Evolutionary conservation across 108 stramenopile species (phyloP), one percentile per base, ranked within the genome.

Genomic region (Ochromonas danica): DNA sequence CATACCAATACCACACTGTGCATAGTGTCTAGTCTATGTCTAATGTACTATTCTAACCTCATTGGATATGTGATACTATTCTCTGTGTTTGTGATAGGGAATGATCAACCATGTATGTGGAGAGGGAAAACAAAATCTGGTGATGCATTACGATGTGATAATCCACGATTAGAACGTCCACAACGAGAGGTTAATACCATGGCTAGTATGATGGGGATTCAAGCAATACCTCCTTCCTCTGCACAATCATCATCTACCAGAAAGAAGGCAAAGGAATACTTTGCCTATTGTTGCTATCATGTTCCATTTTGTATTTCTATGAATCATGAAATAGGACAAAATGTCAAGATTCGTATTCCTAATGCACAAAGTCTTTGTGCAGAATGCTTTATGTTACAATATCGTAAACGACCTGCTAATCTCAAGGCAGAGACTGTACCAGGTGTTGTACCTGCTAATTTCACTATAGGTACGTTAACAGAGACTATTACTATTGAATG

Each of bases 371-470:
- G 10, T 6, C 72, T 75, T 36, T 75, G 72, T 33, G 31, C 72
- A 27, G 72, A 75, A 41, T 75, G 72, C 40, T 75, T 57, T 25
- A 33, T 75, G 14, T 41, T 27, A 28, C 6, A 75, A 14, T 35
- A 17, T 33, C 6, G 38, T 6, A 39, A n/a, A 10, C 36, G 14
- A 35, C 72, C 72, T 27, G 6, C 40, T 3, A 38, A 3, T 6
- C 40, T 75, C 6, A 70, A 14, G 14, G 17, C 10, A 10, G 72
- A 75, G 27, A 41, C 72, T 27, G 36, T 6, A 10, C 72, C 72
- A 14, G 51, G 72, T 10, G 72, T 75, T 10, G 45, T 27, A 10
- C 51, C 72, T 14, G 43, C 45, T 51, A 51, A 51, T 51, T n/a
- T n/a, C n/a, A n/a, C n/a, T n/a, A n/a, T n/a, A n/a, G n/a, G n/a